Base-by-base conservation (phyloP, 345 rosid genomes). In the Melastoma malabathricum region DNA sequence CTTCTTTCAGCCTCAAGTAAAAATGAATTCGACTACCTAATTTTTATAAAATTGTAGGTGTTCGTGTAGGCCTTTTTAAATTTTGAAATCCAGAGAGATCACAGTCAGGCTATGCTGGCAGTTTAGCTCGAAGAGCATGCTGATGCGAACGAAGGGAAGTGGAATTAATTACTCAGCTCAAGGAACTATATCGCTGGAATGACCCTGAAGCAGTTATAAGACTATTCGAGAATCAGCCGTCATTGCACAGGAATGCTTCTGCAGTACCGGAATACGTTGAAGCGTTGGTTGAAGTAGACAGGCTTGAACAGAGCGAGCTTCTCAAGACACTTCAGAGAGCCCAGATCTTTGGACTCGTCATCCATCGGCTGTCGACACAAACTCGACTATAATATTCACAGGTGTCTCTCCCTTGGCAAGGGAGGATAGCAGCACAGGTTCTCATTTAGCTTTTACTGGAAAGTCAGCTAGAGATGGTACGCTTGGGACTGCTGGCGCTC, bases 151-250 rank as follows among this genome's bases (percentile, higher is more conserved):
- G 97, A 81, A 57, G 79, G 76, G n/a, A 23, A 79, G 66, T 47
- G 89, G 81, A 48, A 75, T 75, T 67, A 77, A n/a, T n/a, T n/a
- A n/a, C 88, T 10, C 74, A 76, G 47, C 79, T 90, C 18, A 72
- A 75, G 76, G 90, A 86, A 46, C 84, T 90, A 29, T 71, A 63
- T 69, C 75, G 71, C 38, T 73, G 79, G 67, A 86, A 86, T 46
- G 96, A 90, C 62, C 89, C 92, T 56, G 96, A 90, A 71, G 83
- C 84, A 29, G 82, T 90, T 48, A 86, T 90, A 63, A 76, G 84
- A 64, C 52, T 72, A 34, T 90, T 81, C 58, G 96, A 90, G 71
- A 86, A 78, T 68, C 82, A 71, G 51, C 80, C 94, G 43, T 80
- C 94, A 4, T 63, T 86, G 52, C 82, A 90, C 52, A 63, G 66